Base-by-base conservation (phyloP, 1,139 yeast species). In the Pichia cactophila region DNA sequence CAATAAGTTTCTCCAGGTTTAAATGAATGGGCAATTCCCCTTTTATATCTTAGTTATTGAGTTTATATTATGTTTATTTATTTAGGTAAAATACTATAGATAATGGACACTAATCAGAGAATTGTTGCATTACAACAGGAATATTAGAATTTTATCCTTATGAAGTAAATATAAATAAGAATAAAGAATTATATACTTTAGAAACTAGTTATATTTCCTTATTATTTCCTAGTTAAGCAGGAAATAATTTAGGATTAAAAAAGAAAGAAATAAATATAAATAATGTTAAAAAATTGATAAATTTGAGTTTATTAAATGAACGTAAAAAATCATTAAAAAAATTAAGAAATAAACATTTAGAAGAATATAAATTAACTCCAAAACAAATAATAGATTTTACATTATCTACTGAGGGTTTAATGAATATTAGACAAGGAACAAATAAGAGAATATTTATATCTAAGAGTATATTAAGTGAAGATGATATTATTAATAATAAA, bases 181-280 rank as follows among this genome's bases (percentile, higher is more conserved):
- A 41, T 41, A 26, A 41, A 28, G 43, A 41, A 41, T 41, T 41
- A 41, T 41, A n/a, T 28, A 36, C 43, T 28, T 41, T 41, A 28
- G 43, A 41, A 41, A 41, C 43, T n/a, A 41, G 43, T 41, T 41
- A 41, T 41, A 41, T 41, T 16, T 11, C 17, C 28, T 41, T 41
- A 41, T 41, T 41, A 41, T 16, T 20, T 11, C 43, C 43, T 28
- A 26, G 33, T 26, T 41, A 41, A 33, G 44, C 44, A 9, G 44
- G 44, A 33, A 36, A 33, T 20, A 31, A 31, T 42, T 42, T 42
- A 31, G 44, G 44, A 33, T 42, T 29, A 29, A 42, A 42, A 33
- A 42, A 12, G 4, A 42, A 42, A 42, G 44, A 42, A 42, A 42
- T 42, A 17, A 42, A 36, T 42, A 42, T 42, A 17, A 42, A 42